Base-by-base conservation (phyloP, 345 rosid species). In the Populus euphratica region DNA sequence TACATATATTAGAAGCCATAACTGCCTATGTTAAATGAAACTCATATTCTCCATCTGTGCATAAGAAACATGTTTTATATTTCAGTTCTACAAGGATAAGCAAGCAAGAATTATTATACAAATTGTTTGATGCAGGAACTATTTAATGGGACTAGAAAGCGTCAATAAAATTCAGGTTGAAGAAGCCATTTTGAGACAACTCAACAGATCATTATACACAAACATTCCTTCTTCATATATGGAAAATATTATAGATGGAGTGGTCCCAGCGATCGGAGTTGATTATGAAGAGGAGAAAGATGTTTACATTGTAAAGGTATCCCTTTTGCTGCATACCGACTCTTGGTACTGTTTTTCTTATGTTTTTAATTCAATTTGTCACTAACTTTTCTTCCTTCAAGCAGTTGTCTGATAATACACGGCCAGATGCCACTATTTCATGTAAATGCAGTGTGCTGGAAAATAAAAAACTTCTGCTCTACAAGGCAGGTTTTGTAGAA, bases 221-320 rank as follows among this genome's bases (percentile, higher is more conserved):
- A 70, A 80, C 79, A 35, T 90, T 63, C 89, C 92, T 73, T 41
- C 85, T 75, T 82, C 86, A 23, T 85, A 79, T 59, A 27, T 81
- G 72, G 85, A 85, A 33, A 80, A 81, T 41, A 72, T 89, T 65
- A 64, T 71, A 25, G 67, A 77, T 74, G 77, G 68, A 71, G 88
- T 84, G 66, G 81, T 79, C 71, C 86, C 85, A 18, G 81, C 72
- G 63, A 69, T 90, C 56, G 89, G 79, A 35, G 63, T 87, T 75
- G 75, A 73, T 76, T 64, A 82, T 68, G 82, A 83, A 54, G 68
- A 73, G 65, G 74, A 84, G 78, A 90, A 89, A 79, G 92, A 90
- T 36, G 62, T 72, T 70, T 91, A 88, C 85, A 78, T 50, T 77
- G 86, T 91, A 14, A 86, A 81, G 94, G 94, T 93, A 82, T 62